These are phyloP conservation scores for Monascus purpureus DNA, from an alignment of 495 filamentous ascomycete species.

Conservation along the genomic window DNA sequence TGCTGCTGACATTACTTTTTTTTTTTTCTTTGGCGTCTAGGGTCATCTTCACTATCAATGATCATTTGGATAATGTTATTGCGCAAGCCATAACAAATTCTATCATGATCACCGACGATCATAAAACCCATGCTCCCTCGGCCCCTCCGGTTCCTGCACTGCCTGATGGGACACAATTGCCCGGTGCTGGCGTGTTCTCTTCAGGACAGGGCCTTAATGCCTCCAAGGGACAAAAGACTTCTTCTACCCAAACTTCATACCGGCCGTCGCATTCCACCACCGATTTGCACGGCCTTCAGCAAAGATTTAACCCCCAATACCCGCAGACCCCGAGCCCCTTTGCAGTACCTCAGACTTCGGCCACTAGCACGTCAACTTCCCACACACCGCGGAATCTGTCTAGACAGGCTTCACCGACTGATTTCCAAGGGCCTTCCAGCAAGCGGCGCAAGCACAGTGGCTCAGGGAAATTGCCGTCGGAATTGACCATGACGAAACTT, in stretches of 20 bases:
- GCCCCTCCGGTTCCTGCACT: slow-evolving; percentile 22
- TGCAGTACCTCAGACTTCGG: slow-evolving; percentile 15
- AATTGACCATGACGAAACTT: slow-evolving; percentile 66
- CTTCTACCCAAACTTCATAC: slow-evolving; percentile 14
- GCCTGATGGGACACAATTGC: slow-evolving; percentile 28
- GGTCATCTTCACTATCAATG: slow-evolving; percentile 87
- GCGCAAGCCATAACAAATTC: slow-evolving; percentile 75
- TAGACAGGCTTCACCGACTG: slow-evolving; percentile 54
- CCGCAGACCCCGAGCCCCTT: slow-evolving; percentile 24
- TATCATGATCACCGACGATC: slow-evolving; percentile 94
- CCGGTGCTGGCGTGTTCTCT: slow-evolving; percentile 31
- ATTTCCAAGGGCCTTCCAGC: slow-evolving; percentile 40
- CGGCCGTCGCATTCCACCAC: slow-evolving; percentile 26
- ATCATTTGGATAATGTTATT: slow-evolving; percentile 55
- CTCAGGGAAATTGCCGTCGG: slow-evolving; percentile 50
- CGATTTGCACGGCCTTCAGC: slow-evolving; percentile 40
- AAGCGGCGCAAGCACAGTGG: slow-evolving; percentile 68
- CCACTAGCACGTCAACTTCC: slow-evolving; percentile 30
- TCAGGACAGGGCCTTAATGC: slow-evolving; percentile 21
- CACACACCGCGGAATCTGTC: slow-evolving; percentile 52
- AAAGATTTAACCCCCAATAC: slow-evolving; percentile 32
- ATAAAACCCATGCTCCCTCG: slow-evolving; percentile 61
- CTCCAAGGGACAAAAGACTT: slow-evolving; percentile 9
- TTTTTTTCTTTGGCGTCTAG: slow-evolving; percentile 19
- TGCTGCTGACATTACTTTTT: slow-evolving; percentile 4